Evolutionary conservation across 2,329 filamentous ascomycete species (phyloP), one percentile per base, ranked within the genome.

Genomic region (Bipolaris zeicola): DNA sequence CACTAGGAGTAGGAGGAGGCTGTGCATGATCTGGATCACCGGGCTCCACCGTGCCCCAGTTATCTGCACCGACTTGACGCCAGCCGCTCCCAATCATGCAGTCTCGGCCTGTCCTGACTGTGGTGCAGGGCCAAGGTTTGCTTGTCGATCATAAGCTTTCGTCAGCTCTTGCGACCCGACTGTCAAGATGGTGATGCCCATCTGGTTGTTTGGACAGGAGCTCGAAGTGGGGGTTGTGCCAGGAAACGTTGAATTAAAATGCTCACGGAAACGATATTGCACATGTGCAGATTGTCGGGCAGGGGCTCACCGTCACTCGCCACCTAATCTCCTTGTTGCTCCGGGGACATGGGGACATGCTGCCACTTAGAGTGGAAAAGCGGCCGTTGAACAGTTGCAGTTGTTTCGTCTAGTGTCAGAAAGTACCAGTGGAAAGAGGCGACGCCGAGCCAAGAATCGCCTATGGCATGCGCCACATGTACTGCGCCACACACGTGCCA

Each of bases 21-120:
- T 60, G 57, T 57, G 57, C 57, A 57, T 28, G 52, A 52, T 60
- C 54, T 54, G 50, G 57, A 57, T 53, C 50, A 50, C 20, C 54
- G 43, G 41, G 54, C 50, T 49, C 53, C 50, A 56, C 54, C 24
- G 10, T n/a, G 49, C 14, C 48, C 57, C 50, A 45, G 34, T 57
- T 57, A 45, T 42, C 26, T 43, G 50, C 36, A 41, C 38, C 38
- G 42, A 53, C 18, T 50, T 46, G 26, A 44, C 45, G 46, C 50
- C 39, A 39, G 22, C 24, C 22, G 26, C 44, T 82, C 42, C 31
- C 50, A 52, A 26, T 22, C 20, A 47, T 44, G 43, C 44, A 44
- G 50, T 53, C 43, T 43, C 49, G 16, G 24, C 11, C 37, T 52
- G 42, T 34, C 16, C 16, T 42, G 37, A 42, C 20, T 36, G 28